Evolutionary conservation across 176 grass and related monocot genomes (phyloP), one percentile per base, ranked within the genome.

Genomic region (Carex littledalei): DNA sequence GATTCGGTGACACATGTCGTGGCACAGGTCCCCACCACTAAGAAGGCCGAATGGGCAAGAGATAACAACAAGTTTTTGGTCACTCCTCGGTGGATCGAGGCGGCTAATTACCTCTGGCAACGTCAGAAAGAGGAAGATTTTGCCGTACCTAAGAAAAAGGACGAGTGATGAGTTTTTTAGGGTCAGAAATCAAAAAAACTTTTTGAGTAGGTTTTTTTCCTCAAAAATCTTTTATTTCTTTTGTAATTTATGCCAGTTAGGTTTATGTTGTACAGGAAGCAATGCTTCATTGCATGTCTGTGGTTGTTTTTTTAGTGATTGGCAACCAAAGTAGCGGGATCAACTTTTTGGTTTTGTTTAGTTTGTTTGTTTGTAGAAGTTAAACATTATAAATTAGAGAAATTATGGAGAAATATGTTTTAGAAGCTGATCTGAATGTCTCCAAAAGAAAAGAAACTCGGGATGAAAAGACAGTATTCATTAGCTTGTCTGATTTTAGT

Each of bases 31-130:
- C 3, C 26, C 13, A 87, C 86, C 66, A 98, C 93, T 45, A 66
- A 76, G 47, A 76, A 76, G 43, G 72, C 72, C 8, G 72, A 76
- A 54, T 76, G 72, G 72, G 72, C 47, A 54, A 76, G 72, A 76
- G 72, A 76, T 2, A 76, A 76, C 76, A 56, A 90, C 43, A 98
- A 95, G 83, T 98, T 91, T 64, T 86, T 95, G 83, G 88, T 98
- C 18, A 76, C 72, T 2, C 72, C 72, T 6, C 72, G 72, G 5
- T 76, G 72, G 72, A 54, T 76, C 29, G 89, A 94, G 81, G 91
- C 93, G 1, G 87, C 89, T 12, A 91, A 87, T 43, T 94, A 87
- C 71, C 83, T 89, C 6, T 94, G 95, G 95, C 39, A 47, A 72
- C 68, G 68, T 1, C 68, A 72, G 5, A 72, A 72, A n/a, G 68